Conservation (phyloP, 805 yeast genomes). For the Yarrowia sp. region DNA sequence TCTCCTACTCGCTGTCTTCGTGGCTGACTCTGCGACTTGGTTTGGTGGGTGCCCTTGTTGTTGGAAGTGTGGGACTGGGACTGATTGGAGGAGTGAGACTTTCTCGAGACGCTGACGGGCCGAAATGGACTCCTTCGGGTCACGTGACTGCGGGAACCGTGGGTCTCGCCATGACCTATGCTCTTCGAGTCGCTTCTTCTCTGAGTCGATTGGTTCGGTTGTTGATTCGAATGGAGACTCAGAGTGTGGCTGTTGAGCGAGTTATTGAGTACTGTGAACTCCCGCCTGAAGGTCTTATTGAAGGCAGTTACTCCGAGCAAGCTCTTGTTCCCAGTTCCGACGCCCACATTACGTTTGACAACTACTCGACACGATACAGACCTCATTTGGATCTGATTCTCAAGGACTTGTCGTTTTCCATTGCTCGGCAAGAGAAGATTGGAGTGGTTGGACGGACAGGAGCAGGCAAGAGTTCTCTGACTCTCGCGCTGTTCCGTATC, state of each 20-base stretch:
- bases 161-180: slow-evolving; percentile 68
- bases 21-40: slow-evolving; percentile 72
- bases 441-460: slow-evolving; percentile 93
- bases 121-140: slow-evolving; percentile 41
- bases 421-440: slow-evolving; percentile 68
- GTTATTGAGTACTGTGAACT: slow-evolving; percentile 64
- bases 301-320: not conserved
- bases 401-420: slow-evolving; percentile 59
- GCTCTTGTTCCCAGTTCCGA: slow-evolving; percentile 73
- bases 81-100: slow-evolving; percentile 41
- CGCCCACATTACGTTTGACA: slow-evolving; percentile 63
- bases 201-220: slow-evolving; percentile 50
- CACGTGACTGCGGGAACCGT: slow-evolving; percentile 53
- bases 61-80: slow-evolving; percentile 42
- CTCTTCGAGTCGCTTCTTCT: slow-evolving; percentile 62
- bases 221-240: slow-evolving; percentile 45
- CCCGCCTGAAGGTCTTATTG: slow-evolving; percentile 56
- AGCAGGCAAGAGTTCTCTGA: slow-evolving; percentile 82
- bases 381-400: slow-evolving; percentile 70
- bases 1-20: slow-evolving; percentile 80
- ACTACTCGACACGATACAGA: slow-evolving; percentile 69
- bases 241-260: slow-evolving; percentile 72
- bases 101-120: slow-evolving; percentile 28
- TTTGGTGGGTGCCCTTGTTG: slow-evolving; percentile 18
- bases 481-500: slow-evolving; percentile 73